Evolutionary conservation across 2,329 filamentous ascomycete genomes (phyloP).

Genomic region (Colletotrichum echinochloae): DNA sequence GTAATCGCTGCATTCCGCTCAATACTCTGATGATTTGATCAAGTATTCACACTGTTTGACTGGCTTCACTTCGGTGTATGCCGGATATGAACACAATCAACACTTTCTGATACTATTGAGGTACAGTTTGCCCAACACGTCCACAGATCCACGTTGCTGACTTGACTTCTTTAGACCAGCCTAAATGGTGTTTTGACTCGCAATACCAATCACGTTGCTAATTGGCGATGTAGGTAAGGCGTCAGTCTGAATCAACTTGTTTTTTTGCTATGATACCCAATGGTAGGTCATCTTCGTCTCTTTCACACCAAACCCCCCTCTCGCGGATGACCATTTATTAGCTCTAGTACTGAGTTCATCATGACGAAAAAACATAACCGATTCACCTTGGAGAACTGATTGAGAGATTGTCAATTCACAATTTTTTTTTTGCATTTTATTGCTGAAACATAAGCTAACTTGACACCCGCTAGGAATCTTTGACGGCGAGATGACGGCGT

Average conservation of each 20-base stretch:
- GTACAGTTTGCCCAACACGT: slow-evolving; percentile 44
- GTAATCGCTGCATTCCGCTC: slow-evolving; percentile 15
- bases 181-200: slow-evolving; percentile 19
- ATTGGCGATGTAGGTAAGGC: slow-evolving; percentile 23
- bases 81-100: slow-evolving; percentile 64
- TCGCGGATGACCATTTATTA: slow-evolving; percentile 61
- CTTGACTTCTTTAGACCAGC: background rate
- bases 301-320: slow-evolving; percentile 46
- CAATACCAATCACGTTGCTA: slow-evolving; percentile 8
- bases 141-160: background rate
- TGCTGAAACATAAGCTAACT: slow-evolving; percentile 16
- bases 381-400: slow-evolving; percentile 75
- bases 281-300: slow-evolving; percentile 12
- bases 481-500: background rate
- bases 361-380: slow-evolving; percentile 61
- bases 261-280: slow-evolving; percentile 4
- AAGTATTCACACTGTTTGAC: slow-evolving; percentile 74
- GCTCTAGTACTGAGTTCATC: slow-evolving; percentile 64
- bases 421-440: slow-evolving; percentile 25
- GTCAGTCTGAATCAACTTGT: slow-evolving; percentile 32
- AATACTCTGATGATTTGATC: slow-evolving; percentile 60
- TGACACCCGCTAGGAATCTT: slow-evolving; percentile 5
- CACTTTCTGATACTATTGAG: slow-evolving; percentile 67
- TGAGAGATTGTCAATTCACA: slow-evolving; percentile 46
- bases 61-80: slow-evolving; percentile 52